Percentiles rank a stretch among this genome's conserved stretches.
phyloP scores from a whole-genome alignment of 140 eudicot species.

The Bidens hawaiensis region DNA sequence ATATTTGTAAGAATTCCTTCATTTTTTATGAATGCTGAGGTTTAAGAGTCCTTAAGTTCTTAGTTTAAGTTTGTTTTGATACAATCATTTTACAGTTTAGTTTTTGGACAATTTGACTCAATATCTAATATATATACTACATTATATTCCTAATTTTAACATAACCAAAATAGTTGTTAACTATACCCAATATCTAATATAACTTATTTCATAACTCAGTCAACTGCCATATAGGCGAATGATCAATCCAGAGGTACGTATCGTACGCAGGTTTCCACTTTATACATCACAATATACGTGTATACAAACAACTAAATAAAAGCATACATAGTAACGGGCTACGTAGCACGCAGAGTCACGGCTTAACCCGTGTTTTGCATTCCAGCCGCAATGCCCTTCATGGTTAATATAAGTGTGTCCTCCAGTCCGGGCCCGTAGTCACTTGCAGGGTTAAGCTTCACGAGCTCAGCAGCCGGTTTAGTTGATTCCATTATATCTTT shows the following conservation, averaged over 20 bases:
- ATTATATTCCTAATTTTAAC: not conserved
- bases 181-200: not conserved
- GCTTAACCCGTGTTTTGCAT: constrained; percentile 79
- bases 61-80: no score
- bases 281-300: not conserved
- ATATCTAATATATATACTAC: no score
- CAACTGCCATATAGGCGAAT: not conserved
- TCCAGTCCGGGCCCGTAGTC: constrained; percentile 87
- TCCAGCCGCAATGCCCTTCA: constrained; percentile 97
- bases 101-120: no score
- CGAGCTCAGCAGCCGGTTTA: constrained; percentile 71
- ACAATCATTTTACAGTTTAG: no score
- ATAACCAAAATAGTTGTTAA: not conserved
- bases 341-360: not conserved
- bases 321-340: not conserved
- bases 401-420: constrained; percentile 81
- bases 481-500: constrained; percentile 57
- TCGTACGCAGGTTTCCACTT: not conserved
- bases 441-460: constrained; percentile 76
- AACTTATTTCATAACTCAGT: not conserved
- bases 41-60: no score
- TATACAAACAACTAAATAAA: not conserved
- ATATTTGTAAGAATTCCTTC: no score
- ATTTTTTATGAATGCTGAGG: no score
- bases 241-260: not conserved